These are phyloP conservation scores for Periglandula ipomoeae DNA, from an alignment of 2,329 filamentous ascomycete species.

Conservation along the genomic window DNA sequence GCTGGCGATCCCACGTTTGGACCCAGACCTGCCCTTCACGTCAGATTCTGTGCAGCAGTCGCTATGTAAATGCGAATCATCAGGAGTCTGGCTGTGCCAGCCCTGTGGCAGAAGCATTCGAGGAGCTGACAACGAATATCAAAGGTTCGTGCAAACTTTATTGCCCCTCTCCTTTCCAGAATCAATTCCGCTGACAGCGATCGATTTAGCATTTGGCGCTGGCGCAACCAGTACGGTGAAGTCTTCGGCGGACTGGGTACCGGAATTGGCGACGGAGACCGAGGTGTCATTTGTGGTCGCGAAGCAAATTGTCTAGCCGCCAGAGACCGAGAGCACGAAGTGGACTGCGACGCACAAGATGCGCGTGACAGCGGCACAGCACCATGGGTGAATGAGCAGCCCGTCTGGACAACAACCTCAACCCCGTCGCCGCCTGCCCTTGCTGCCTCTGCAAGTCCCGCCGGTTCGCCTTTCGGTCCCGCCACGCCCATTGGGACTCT, in stretches of 20 bases:
- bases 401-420: constrained; percentile 13
- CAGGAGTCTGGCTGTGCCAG: constrained; percentile 74
- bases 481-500: constrained; percentile 16
- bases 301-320: constrained; percentile 67
- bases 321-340: constrained; percentile 70
- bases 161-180: not conserved
- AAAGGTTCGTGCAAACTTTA: constrained; percentile 35
- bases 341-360: constrained; percentile 76
- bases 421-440: constrained; percentile 11
- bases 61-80: constrained; percentile 42
- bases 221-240: constrained; percentile 77
- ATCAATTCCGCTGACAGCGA: not conserved
- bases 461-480: constrained; percentile 10
- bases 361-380: constrained; percentile 36
- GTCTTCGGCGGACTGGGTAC: constrained; percentile 73
- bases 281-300: constrained; percentile 83
- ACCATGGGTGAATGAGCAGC: constrained; percentile 12
- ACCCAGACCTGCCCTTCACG: constrained; percentile 37
- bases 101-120: constrained; percentile 69
- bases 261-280: constrained; percentile 79
- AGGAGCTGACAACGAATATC: constrained; percentile 49
- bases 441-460: constrained; percentile 8
- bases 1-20: constrained; percentile 36
- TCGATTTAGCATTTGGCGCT: constrained; percentile 63
- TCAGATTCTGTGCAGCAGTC: constrained; percentile 46